Evolutionary conservation across 2,329 filamentous ascomycete genomes (phyloP).

Genomic region (Microdochium bolleyi): DNA sequence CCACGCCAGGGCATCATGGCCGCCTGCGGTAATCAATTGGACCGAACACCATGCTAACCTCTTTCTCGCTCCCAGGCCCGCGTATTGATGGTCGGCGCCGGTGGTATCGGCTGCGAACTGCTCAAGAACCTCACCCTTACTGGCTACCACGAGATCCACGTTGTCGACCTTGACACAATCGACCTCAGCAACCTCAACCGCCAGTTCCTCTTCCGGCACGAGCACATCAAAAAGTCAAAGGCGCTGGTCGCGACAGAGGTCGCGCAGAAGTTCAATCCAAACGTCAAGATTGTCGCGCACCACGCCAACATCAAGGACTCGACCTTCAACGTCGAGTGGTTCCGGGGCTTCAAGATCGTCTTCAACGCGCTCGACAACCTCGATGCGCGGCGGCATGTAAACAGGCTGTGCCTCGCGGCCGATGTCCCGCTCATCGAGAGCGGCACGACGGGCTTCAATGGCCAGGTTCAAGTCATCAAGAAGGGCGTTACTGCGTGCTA

Average conservation of each 20-base stretch:
- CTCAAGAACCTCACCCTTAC: conserved; percentile 92
- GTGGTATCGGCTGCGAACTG: conserved; percentile 94
- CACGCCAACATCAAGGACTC: conserved; percentile 92
- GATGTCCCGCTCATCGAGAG: conserved; percentile 90
- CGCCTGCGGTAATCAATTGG: neutral
- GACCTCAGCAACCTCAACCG: conserved; percentile 96
- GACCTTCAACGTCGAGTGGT: conserved; percentile 84
- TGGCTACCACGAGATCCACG: conserved; percentile 87
- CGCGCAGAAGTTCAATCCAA: conserved; percentile 82
- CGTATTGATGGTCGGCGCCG: conserved; percentile 90
- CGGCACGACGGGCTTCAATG: conserved; percentile 95
- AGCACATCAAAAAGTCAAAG: conserved; percentile 97
- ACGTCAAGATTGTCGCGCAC: conserved; percentile 77
- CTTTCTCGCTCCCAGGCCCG: conserved; percentile 51
- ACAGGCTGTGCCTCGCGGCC: conserved; percentile 92
- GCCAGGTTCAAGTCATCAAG: conserved; percentile 94
- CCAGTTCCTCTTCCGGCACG: conserved; percentile 91
- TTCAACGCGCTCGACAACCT: conserved; percentile 98
- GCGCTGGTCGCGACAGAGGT: conserved; percentile 90
- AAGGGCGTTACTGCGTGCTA: conserved; percentile 92
- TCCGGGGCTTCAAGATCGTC: conserved; percentile 71
- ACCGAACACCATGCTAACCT: conserved; percentile 21
- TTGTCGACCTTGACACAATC: conserved; percentile 97
- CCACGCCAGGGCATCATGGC: neutral
- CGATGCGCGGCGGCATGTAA: conserved; percentile 88